These are phyloP conservation scores for Harrya chromipes DNA, from an alignment of 768 basidiomycete genomes.

Conservation along the genomic window DNA sequence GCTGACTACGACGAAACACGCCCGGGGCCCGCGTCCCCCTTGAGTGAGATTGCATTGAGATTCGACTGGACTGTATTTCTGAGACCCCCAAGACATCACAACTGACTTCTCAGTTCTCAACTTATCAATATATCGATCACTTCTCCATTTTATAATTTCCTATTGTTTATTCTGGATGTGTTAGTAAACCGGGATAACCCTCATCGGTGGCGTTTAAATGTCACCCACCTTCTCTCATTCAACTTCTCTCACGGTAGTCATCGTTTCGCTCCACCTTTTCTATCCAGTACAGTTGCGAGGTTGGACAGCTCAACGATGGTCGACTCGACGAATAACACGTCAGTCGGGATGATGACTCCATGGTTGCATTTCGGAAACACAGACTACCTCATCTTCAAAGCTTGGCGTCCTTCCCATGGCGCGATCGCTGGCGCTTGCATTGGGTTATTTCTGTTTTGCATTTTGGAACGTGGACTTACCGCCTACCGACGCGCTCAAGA, in stretches of 20 bases:
- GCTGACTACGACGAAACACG: no score
- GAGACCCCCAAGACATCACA: no score
- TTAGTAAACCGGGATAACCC: constrained; percentile 4
- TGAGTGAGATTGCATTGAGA: no score
- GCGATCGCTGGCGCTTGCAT: constrained; percentile 76
- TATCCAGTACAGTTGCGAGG: background rate
- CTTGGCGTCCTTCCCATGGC: constrained; percentile 66
- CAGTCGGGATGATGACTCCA: constrained; percentile 59
- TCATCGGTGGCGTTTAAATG: no score
- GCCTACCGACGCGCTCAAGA: constrained; percentile 54
- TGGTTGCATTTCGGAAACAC: constrained; percentile 68
- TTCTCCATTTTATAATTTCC: background rate
- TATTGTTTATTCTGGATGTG: background rate
- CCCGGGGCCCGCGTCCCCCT: no score
- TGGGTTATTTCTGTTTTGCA: constrained; percentile 60
- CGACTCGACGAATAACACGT: constrained; percentile 12
- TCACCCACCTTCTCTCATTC: no score
- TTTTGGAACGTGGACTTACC: constrained; percentile 68
- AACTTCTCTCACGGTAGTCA: no score
- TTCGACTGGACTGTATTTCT: no score
- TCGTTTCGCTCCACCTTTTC: no score
- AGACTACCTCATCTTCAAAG: constrained; percentile 63
- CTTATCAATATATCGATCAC: no score
- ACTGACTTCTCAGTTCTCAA: no score
- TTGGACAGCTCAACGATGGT: constrained; percentile 1